Evolutionary conservation across 805 yeast species (phyloP).

Genomic region (Henningerozyma blattae): DNA sequence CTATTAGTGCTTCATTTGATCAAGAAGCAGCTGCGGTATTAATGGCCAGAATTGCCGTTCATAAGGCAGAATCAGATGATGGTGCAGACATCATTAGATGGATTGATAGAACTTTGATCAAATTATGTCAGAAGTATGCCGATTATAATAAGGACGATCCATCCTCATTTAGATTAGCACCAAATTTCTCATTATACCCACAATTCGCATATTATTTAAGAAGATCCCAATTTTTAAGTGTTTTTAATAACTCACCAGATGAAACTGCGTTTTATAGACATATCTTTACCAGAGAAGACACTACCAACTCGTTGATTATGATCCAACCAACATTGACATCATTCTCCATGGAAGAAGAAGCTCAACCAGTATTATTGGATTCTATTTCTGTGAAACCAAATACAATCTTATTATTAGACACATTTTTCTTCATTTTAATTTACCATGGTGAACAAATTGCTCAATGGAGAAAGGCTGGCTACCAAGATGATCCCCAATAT

Average conservation of each 20-base stretch:
- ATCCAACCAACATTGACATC: slow-evolving; percentile 90
- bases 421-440: slow-evolving; percentile 89
- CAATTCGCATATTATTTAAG: slow-evolving; percentile 91
- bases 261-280: slow-evolving; percentile 95
- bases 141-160: slow-evolving; percentile 82
- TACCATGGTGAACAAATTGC: slow-evolving; percentile 91
- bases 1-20: slow-evolving; percentile 56
- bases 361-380: slow-evolving; percentile 81
- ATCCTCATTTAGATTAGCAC: slow-evolving; percentile 66
- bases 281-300: slow-evolving; percentile 80
- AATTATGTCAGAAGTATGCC: slow-evolving; percentile 82
- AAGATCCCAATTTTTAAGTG: slow-evolving; percentile 88
- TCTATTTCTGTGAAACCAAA: slow-evolving; percentile 85
- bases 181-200: slow-evolving; percentile 75
- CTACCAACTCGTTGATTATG: slow-evolving; percentile 84
- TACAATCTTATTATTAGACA: slow-evolving; percentile 73
- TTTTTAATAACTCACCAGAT: slow-evolving; percentile 94
- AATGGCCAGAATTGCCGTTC: slow-evolving; percentile 80
- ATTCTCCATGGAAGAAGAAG: slow-evolving; percentile 69
- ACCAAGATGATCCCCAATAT: slow-evolving; percentile 80
- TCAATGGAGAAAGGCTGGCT: slow-evolving; percentile 88
- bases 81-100: slow-evolving; percentile 86
- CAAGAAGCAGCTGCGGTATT: slow-evolving; percentile 95
- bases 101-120: slow-evolving; percentile 84
- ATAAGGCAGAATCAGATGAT: slow-evolving; percentile 68